Base-by-base conservation (phyloP, 192 early-diverging fungal species). In the Diversispora epigaea region DNA sequence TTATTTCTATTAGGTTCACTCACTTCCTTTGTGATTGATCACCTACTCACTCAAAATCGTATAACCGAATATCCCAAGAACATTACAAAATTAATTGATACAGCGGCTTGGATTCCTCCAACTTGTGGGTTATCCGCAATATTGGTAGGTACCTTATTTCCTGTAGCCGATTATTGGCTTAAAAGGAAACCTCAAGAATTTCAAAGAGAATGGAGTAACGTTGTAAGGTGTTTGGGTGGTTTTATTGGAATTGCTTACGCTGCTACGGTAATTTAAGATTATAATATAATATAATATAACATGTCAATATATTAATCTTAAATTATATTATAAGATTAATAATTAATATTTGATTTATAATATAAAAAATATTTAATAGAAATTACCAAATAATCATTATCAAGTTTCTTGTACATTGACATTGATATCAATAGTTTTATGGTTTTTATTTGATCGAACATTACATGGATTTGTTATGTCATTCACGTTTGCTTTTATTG, bases 391-490 rank as follows among this genome's bases (percentile, higher is more conserved):
- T 4, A 84, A 80, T 76, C 82, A 78, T 67, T 60, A 86, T 21
- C 89, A 91, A 62, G 85, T 91, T 15, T 90, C 84, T 44, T 76
- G 88, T 17, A 86, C 87, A 17, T 67, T 89, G 32, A 84, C 84
- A 1, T 46, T 92, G 46, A 84, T 90, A 21, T 84, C 86, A 25
- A 64, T 88, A 12, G 89, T 81, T 43, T 74, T 91, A 41, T 92
- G 91, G 91, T 86, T 91, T 75, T 62, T 91, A 41, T 92, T 92
- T 85, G 91, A 92, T 77, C 64, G 88, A 54, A 91, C 90, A 9
- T 57, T 78, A 54, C 88, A 91, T 66, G 91, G 91, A 68, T 90
- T 91, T 68, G 14, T 85, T 41, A 75, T 90, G 41, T 86, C 88
- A 32, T 22, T 78, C 19, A 76, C 78, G 10, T 81, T 91, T 10